A percentile compares a stretch with the other conserved stretches of the same genome.
Conservation (phyloP, 2,329 filamentous ascomycete genomes). For the Incumbomyces lentus region DNA sequence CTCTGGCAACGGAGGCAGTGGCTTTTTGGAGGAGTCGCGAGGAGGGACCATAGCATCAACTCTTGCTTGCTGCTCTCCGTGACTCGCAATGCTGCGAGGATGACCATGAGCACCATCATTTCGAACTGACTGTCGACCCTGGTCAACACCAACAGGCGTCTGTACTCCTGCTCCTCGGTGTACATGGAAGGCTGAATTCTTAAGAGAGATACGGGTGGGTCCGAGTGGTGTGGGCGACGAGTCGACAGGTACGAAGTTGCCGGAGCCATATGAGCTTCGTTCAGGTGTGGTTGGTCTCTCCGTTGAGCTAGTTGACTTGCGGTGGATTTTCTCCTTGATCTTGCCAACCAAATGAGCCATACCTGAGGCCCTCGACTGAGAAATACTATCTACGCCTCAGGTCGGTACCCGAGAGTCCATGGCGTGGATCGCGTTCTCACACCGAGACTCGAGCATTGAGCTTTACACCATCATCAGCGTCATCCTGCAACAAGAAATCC, state of each 20-base stretch:
- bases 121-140: background rate
- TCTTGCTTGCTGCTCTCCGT: background rate
- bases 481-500: too few relatives aligned
- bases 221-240: background rate
- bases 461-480: too few relatives aligned
- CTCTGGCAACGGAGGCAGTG: background rate
- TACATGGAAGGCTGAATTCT: conserved; percentile 3
- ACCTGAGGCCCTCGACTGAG: too few relatives aligned
- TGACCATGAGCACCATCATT: background rate
- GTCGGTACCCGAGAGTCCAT: too few relatives aligned
- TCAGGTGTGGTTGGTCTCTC: background rate
- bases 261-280: too few relatives aligned
- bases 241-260: background rate
- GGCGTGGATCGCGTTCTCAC: too few relatives aligned
- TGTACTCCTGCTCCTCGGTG: background rate
- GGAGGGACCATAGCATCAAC: background rate
- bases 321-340: conserved; percentile 2
- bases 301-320: background rate
- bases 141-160: background rate
- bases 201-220: background rate
- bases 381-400: too few relatives aligned
- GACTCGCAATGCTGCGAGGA: background rate
- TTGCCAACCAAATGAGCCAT: conserved; percentile 4
- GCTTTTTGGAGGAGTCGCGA: background rate
- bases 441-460: too few relatives aligned